A percentile compares a stretch with the other conserved stretches of the same genome.
Evolutionary conservation across 2,329 filamentous ascomycete species (phyloP).

Genomic region (Colletotrichum limetticola): DNA sequence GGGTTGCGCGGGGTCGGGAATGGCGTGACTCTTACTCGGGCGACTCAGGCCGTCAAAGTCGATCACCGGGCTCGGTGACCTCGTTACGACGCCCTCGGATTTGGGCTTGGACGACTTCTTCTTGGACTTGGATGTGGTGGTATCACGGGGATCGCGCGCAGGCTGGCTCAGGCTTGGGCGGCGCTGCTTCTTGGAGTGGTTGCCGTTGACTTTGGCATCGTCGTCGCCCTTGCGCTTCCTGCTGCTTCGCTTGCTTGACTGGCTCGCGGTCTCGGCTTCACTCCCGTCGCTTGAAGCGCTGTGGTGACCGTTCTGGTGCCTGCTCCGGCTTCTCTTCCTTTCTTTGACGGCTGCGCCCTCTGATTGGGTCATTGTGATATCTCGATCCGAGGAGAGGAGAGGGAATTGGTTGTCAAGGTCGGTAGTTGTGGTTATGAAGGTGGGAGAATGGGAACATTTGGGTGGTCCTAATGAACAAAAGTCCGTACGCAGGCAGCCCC

Average conservation of each 20-base stretch:
- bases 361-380: conserved; percentile 46
- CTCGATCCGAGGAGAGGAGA: conserved; percentile 42
- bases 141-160: conserved; percentile 69
- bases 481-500: not conserved
- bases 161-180: conserved; percentile 68
- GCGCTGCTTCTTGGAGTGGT: conserved; percentile 44
- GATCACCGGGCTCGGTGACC: conserved; percentile 60
- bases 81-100: conserved; percentile 42
- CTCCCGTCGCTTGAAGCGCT: conserved; percentile 23
- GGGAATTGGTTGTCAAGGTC: conserved; percentile 3
- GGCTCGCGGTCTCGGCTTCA: conserved; percentile 34
- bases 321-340: conserved; percentile 44
- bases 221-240: conserved; percentile 38
- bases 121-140: conserved; percentile 50
- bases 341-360: conserved; percentile 44
- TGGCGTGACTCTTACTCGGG: conserved; percentile 54
- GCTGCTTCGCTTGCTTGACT: conserved; percentile 31
- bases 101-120: conserved; percentile 45
- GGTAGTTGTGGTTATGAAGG: not conserved
- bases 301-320: conserved; percentile 43
- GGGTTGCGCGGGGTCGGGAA: conserved; percentile 11
- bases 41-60: conserved; percentile 71
- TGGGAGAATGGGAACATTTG: not conserved
- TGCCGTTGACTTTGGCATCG: conserved; percentile 44
- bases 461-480: not conserved